These are phyloP conservation scores for Reutealis trisperma DNA, from an alignment of 345 rosid species.

Conservation along the genomic window DNA sequence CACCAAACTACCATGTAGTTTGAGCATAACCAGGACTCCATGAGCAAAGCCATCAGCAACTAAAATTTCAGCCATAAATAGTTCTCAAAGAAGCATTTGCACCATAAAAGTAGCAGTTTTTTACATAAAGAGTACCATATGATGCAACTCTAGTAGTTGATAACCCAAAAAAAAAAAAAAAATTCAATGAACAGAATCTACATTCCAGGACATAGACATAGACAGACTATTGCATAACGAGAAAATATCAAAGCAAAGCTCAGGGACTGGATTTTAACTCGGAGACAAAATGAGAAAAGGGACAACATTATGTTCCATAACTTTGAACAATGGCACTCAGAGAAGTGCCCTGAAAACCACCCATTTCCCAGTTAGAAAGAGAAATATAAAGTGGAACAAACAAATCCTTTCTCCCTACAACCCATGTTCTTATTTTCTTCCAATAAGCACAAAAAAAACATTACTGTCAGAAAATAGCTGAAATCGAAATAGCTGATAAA, in stretches of 20 bases:
- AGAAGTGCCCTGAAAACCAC: no score
- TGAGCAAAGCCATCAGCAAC: neutral
- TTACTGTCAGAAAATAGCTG: neutral
- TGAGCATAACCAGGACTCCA: conserved; percentile 4
- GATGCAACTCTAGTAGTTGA: neutral
- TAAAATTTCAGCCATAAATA: no score
- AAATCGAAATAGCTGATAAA: neutral
- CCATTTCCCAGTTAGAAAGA: no score
- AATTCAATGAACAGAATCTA: neutral
- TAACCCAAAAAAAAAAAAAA: neutral
- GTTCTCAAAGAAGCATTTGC: neutral
- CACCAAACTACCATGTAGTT: no score
- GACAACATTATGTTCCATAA: no score
- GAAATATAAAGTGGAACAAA: no score
- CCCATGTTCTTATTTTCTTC: neutral
- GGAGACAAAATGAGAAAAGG: neutral
- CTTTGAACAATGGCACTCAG: no score
- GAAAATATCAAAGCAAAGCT: neutral
- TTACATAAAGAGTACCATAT: neutral
- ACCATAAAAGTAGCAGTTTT: neutral
- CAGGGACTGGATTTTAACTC: neutral
- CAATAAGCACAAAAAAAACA: neutral
- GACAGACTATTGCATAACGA: no score
- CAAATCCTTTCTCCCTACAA: neutral
- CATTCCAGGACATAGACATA: no score